Conservation (phyloP, 2,329 filamentous ascomycete genomes). For the Aurifilum marmelostoma region DNA sequence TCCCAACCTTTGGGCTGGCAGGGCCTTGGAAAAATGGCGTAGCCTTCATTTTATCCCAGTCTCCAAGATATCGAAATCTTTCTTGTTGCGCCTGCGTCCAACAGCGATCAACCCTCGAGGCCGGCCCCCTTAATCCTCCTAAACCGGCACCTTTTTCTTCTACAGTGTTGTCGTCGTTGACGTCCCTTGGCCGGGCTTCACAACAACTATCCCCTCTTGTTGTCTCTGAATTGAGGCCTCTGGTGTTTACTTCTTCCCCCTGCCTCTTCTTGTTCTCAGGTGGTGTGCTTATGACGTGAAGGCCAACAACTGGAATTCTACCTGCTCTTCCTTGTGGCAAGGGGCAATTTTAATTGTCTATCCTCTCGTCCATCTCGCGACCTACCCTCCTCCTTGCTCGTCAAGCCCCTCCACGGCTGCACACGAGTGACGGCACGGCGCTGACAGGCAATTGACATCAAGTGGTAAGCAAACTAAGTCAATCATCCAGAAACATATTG, state of each 20-base stretch:
- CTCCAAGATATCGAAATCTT: background rate
- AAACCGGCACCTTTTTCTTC: background rate
- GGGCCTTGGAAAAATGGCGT: conserved; percentile 6
- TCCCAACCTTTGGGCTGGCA: background rate
- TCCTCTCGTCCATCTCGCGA: background rate
- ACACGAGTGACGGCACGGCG: background rate
- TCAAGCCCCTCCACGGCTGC: background rate
- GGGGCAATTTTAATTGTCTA: background rate
- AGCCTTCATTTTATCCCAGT: conserved; percentile 6
- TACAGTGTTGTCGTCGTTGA: background rate
- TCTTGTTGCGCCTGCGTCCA: conserved; percentile 7
- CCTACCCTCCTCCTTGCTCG: background rate
- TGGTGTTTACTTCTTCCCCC: background rate
- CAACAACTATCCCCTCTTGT: background rate
- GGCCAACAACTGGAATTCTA: background rate
- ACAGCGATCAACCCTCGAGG: conserved; percentile 12
- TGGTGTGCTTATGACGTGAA: conserved; percentile 1
- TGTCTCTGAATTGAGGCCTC: background rate
- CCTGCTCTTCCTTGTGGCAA: background rate
- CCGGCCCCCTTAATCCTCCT: background rate
- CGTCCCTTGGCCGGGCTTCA: background rate
- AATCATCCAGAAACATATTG: background rate
- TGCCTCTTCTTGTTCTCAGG: background rate
- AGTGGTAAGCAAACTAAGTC: conserved; percentile 1
- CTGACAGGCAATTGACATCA: conserved; percentile 8